These are phyloP conservation scores for Strigomonas culicis DNA, from an alignment of 208 protist genomes.

Conservation along the genomic window DNA sequence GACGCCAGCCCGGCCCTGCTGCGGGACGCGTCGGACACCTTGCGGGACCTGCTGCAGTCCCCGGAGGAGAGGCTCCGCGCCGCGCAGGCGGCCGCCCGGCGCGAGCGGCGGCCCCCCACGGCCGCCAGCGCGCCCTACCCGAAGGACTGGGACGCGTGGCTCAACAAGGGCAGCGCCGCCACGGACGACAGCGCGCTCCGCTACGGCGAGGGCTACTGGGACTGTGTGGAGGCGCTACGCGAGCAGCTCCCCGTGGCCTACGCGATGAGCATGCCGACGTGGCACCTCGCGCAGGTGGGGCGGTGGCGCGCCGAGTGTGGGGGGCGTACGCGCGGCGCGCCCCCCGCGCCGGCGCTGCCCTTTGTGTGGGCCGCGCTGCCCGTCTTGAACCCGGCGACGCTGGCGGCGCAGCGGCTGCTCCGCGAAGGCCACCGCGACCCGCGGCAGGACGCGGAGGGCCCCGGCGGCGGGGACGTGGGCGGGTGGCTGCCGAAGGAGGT, in stretches of 20 bases:
- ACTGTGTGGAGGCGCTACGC: constrained; percentile 9
- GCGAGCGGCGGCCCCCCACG: background rate
- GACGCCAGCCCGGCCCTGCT: background rate
- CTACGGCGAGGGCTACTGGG: constrained; percentile 22
- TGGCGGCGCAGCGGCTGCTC: constrained; percentile 33
- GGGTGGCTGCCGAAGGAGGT: constrained; percentile 19
- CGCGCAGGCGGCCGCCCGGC: constrained; percentile 5
- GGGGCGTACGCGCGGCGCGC: background rate
- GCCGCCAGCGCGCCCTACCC: background rate
- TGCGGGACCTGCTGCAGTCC: background rate
- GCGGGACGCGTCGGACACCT: background rate
- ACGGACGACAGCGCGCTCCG: background rate
- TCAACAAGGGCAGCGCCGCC: background rate
- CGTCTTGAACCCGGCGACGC: constrained; percentile 20
- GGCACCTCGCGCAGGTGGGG: constrained; percentile 23
- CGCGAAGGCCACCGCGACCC: constrained; percentile 16
- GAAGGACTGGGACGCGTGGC: background rate
- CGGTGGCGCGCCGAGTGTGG: constrained; percentile 17
- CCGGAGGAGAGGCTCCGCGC: constrained; percentile 10
- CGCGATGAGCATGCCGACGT: constrained; percentile 35
- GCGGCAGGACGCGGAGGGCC: background rate
- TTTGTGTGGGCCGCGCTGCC: constrained; percentile 33
- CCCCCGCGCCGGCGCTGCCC: background rate
- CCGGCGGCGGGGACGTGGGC: background rate
- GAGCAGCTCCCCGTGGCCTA: constrained; percentile 1